Evolutionary conservation across 306 rosid species (phyloP).

Genomic region (Quercus mongolica): DNA sequence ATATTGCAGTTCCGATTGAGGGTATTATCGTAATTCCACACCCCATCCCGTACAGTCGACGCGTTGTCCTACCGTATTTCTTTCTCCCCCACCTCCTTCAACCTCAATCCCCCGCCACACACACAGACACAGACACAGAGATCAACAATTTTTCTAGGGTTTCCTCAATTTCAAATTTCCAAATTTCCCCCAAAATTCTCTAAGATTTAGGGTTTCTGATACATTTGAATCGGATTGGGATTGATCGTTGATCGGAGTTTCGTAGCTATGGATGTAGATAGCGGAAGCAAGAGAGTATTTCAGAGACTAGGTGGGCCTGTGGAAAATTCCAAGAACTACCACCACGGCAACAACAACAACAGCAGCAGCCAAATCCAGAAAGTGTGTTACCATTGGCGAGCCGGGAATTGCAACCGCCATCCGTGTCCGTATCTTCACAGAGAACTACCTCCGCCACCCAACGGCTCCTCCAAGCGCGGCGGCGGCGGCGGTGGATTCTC

Average conservation of each 20-base stretch:
- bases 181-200: too few relatives aligned
- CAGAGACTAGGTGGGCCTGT: constrained; percentile 54
- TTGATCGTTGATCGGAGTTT: neutral
- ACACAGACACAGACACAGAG: too few relatives aligned
- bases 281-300: constrained; percentile 75
- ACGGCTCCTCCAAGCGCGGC: constrained; percentile 70
- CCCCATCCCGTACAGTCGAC: neutral
- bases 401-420: constrained; percentile 82
- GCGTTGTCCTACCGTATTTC: neutral
- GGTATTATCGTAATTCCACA: constrained; percentile 14
- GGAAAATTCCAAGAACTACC: constrained; percentile 4
- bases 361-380: constrained; percentile 55
- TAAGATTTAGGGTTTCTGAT: too few relatives aligned
- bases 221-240: too few relatives aligned
- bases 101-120: too few relatives aligned
- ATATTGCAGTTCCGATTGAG: neutral
- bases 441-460: constrained; percentile 47
- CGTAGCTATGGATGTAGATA: constrained; percentile 68
- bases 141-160: too few relatives aligned
- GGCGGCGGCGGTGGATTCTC: constrained; percentile 29
- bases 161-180: too few relatives aligned
- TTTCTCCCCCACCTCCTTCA: too few relatives aligned
- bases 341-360: constrained; percentile 16
- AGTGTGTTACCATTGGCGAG: constrained; percentile 92
- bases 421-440: constrained; percentile 77